Conservation (phyloP, 2,329 filamentous ascomycete species). For the Blumeria graminis region DNA sequence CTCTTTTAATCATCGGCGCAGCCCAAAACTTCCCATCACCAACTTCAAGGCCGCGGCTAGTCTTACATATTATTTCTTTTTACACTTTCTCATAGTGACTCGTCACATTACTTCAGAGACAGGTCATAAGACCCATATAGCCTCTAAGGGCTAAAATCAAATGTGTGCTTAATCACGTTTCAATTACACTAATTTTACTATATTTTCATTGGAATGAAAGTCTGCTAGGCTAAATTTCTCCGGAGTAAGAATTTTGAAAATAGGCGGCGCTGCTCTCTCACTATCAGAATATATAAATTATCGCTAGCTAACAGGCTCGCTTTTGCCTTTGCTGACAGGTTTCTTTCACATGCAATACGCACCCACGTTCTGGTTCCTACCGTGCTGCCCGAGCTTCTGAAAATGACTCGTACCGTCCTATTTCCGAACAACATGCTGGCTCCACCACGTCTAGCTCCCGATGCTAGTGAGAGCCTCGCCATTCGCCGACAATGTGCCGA, state of each 20-base stretch:
- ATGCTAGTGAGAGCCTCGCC: constrained; percentile 31
- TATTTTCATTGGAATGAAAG: no score
- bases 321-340: constrained; percentile 6
- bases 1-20: neutral
- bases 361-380: constrained; percentile 35
- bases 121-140: no score
- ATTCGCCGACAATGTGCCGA: constrained; percentile 44
- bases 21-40: constrained; percentile 5
- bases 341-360: constrained; percentile 30
- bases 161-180: no score
- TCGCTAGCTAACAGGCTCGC: neutral
- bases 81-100: no score
- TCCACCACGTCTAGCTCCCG: constrained; percentile 34
- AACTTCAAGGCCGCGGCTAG: neutral
- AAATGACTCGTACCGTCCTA: constrained; percentile 48
- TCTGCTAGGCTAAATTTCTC: no score
- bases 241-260: no score
- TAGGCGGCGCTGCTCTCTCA: no score
- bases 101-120: no score
- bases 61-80: no score
- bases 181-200: no score
- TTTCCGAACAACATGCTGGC: constrained; percentile 70
- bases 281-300: neutral
- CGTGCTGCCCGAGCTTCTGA: constrained; percentile 40
- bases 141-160: no score